These are phyloP conservation scores for Allium sativum DNA, from an alignment of 106 monocot genomes.

Conservation along the genomic window DNA sequence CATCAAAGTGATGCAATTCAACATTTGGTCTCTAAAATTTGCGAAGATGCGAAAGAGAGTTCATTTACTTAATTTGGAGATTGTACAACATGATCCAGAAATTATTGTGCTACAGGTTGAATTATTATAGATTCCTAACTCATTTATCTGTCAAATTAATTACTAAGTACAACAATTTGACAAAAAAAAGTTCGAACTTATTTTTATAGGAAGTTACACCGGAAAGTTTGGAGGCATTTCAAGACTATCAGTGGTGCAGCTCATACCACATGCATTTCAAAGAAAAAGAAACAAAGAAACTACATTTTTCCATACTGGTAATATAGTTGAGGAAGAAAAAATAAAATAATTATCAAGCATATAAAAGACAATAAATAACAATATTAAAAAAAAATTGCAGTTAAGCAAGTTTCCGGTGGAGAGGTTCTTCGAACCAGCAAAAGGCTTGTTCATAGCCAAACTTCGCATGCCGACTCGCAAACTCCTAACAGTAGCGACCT, in stretches of 20 bases:
- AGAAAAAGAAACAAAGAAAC: conserved; percentile 10
- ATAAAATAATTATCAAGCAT: background rate
- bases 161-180: background rate
- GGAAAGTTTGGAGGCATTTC: conserved; percentile 26
- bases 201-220: conserved; percentile 43
- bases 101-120: conserved; percentile 8
- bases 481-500: conserved; percentile 19
- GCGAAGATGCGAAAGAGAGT: background rate
- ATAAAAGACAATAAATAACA: background rate
- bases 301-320: conserved; percentile 46
- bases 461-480: background rate
- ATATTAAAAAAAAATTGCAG: conserved; percentile 4
- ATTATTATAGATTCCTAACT: background rate
- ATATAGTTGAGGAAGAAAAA: background rate
- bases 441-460: conserved; percentile 7
- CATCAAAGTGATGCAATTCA: conserved; percentile 36
- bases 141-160: no score
- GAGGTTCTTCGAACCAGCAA: conserved; percentile 3
- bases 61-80: background rate
- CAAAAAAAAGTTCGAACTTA: background rate
- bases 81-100: background rate
- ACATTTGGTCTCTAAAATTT: conserved; percentile 23
- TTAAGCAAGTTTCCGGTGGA: conserved; percentile 21
- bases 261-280: conserved; percentile 24
- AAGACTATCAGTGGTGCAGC: conserved; percentile 27